Evolutionary conservation across 495 filamentous ascomycete species (phyloP).

Genomic region (Podospora pseudocomata): DNA sequence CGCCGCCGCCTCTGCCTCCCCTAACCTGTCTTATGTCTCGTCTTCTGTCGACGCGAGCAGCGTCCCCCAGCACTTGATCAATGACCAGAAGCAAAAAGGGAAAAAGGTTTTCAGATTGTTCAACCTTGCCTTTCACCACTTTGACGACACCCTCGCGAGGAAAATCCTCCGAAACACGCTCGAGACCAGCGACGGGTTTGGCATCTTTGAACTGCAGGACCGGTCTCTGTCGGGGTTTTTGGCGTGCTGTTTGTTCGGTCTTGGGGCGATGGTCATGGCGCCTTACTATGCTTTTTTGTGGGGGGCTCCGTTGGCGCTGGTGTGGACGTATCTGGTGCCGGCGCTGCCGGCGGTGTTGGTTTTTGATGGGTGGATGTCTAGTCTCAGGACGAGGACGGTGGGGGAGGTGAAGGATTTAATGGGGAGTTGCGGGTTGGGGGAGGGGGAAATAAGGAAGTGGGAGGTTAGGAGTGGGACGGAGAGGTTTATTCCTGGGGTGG

Average conservation of each 20-base stretch:
- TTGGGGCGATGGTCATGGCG: constrained; percentile 52
- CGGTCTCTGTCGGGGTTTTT: constrained; percentile 52
- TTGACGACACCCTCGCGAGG: constrained; percentile 57
- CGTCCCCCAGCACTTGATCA: constrained; percentile 46
- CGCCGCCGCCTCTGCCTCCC: constrained; percentile 43
- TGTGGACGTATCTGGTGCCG: constrained; percentile 63
- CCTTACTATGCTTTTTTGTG: constrained; percentile 54
- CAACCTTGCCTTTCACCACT: constrained; percentile 75
- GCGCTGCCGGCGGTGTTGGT: constrained; percentile 60
- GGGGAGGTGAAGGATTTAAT: constrained; percentile 60
- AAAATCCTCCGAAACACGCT: constrained; percentile 60
- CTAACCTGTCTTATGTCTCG: constrained; percentile 52
- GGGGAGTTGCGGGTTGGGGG: constrained; percentile 44
- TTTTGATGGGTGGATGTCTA: constrained; percentile 64
- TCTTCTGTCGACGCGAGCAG: constrained; percentile 59
- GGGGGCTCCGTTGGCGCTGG: constrained; percentile 53
- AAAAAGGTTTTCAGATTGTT: constrained; percentile 61
- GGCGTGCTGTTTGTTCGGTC: constrained; percentile 51
- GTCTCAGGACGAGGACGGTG: constrained; percentile 59
- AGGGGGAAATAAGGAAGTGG: constrained; percentile 44
- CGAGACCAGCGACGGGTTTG: constrained; percentile 35
- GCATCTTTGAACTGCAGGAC: constrained; percentile 71
- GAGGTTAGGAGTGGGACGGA: constrained; percentile 51
- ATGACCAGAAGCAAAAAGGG: constrained; percentile 30
- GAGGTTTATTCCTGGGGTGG: constrained; percentile 48